These are phyloP conservation scores for Pichia rugopelliculosa DNA, from an alignment of 805 yeast species.

Conservation along the genomic window DNA sequence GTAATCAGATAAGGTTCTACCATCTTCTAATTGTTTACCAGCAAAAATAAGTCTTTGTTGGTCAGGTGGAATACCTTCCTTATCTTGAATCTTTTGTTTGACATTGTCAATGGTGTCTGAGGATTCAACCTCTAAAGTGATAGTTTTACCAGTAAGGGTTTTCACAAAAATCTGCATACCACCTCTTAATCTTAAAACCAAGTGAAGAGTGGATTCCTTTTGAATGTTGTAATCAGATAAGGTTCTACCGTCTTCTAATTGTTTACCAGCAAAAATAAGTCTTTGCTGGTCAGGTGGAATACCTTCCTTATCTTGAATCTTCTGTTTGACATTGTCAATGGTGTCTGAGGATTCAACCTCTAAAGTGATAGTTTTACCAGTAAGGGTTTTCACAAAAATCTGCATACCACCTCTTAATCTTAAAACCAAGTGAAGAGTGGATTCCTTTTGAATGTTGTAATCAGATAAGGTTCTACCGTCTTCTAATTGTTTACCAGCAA, in stretches of 20 bases:
- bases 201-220: not conserved
- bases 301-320: not conserved
- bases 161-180: constrained; percentile 56
- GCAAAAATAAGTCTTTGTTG: constrained; percentile 96
- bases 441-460: too few species aligned
- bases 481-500: constrained; percentile 42
- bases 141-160: constrained; percentile 56
- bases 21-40: constrained; percentile 95
- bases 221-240: not conserved
- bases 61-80: constrained; percentile 97
- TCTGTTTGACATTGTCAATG: constrained; percentile 74
- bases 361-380: constrained; percentile 68
- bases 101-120: constrained; percentile 97
- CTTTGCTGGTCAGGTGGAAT: not conserved
- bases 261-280: not conserved
- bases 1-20: constrained; percentile 95
- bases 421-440: too few species aligned
- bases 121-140: constrained; percentile 93
- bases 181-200: constrained; percentile 77
- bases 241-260: not conserved
- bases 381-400: constrained; percentile 47
- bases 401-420: constrained; percentile 74
- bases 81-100: constrained; percentile 94
- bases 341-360: constrained; percentile 98
- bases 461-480: too few species aligned